phyloP scores from a whole-genome alignment of 345 rosid species.

The Ceriops tagal region DNA sequence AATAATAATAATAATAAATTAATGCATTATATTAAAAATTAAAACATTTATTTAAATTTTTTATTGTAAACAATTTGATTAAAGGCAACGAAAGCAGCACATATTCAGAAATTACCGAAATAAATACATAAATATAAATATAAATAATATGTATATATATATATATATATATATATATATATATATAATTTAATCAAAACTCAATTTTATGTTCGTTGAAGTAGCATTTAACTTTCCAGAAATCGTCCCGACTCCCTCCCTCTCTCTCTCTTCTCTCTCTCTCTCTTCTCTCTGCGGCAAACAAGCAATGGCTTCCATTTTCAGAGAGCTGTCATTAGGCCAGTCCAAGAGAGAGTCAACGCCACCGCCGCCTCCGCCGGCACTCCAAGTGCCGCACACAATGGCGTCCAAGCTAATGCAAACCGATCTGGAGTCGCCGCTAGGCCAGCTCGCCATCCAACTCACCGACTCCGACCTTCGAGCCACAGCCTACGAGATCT shows the following conservation, averaged over 20 bases:
- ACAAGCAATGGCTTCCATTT: constrained; percentile 74
- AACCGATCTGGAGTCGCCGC: constrained; percentile 65
- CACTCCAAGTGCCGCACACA: constrained; percentile 22
- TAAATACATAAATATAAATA: no score
- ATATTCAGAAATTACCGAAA: no score
- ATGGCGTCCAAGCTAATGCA: constrained; percentile 17
- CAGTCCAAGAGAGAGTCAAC: constrained; percentile 76
- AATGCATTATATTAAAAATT: no score
- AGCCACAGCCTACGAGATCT: constrained; percentile 85
- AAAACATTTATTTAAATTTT: no score
- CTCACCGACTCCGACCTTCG: constrained; percentile 84
- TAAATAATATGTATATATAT: no score
- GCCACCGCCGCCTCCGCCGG: constrained; percentile 31
- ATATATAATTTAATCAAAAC: no score
- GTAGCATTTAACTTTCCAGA: neutral
- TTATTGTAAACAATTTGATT: no score
- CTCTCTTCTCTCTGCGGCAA: neutral
- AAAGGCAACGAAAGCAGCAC: no score
- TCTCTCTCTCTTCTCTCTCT: constrained; percentile 14
- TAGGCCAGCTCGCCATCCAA: constrained; percentile 63
- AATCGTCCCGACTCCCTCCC: neutral
- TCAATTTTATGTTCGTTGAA: neutral
- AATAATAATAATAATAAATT: no score
- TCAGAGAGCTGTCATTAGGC: constrained; percentile 88
- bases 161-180: no score